A percentile compares a stretch with the other conserved stretches of the same genome.
Evolutionary conservation across 495 filamentous ascomycete species (phyloP).

Genomic region (Penicillium riverlandense): DNA sequence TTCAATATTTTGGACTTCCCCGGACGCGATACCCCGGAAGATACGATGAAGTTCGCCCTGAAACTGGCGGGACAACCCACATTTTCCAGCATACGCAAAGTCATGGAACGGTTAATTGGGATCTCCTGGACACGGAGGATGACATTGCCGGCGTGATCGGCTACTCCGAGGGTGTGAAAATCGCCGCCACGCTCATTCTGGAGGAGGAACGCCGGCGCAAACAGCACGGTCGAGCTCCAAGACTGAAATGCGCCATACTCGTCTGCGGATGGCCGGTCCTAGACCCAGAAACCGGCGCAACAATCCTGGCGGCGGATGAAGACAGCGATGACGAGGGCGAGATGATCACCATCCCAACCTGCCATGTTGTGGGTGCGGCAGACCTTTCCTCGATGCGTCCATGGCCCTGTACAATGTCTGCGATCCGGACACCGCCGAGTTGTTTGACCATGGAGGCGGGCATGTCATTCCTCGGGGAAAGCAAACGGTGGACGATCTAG

Average conservation of each 20-base stretch:
- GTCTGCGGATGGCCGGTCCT: slow-evolving; percentile 49
- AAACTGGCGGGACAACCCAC: slow-evolving; percentile 6
- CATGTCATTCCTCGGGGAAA: slow-evolving; percentile 46
- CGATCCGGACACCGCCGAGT: slow-evolving; percentile 29
- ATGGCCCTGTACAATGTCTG: slow-evolving; percentile 53
- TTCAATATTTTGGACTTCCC: slow-evolving; percentile 16
- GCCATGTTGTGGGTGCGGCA: slow-evolving; percentile 49
- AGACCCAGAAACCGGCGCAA: slow-evolving; percentile 32
- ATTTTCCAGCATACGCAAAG: slow-evolving; percentile 1
- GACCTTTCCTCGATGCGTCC: slow-evolving; percentile 45
- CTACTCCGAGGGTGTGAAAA: slow-evolving; percentile 55
- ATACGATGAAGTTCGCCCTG: slow-evolving; percentile 6
- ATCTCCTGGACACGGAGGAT: slow-evolving; percentile 24
- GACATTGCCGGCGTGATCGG: slow-evolving; percentile 40
- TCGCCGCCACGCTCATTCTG: slow-evolving; percentile 47
- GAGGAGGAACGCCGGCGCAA: slow-evolving; percentile 36
- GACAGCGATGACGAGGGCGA: slow-evolving; percentile 35
- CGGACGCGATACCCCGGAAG: slow-evolving; percentile 14
- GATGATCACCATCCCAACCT: slow-evolving; percentile 44
- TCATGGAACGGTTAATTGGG: slow-evolving; percentile 11
- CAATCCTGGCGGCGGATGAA: slow-evolving; percentile 19
- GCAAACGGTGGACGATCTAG: slow-evolving; percentile 35
- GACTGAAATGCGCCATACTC: slow-evolving; percentile 51
- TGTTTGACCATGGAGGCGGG: slow-evolving; percentile 52
- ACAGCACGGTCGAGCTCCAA: slow-evolving; percentile 26